Conservation (phyloP, 1,139 yeast genomes). For the Hyphopichia burtonii region DNA sequence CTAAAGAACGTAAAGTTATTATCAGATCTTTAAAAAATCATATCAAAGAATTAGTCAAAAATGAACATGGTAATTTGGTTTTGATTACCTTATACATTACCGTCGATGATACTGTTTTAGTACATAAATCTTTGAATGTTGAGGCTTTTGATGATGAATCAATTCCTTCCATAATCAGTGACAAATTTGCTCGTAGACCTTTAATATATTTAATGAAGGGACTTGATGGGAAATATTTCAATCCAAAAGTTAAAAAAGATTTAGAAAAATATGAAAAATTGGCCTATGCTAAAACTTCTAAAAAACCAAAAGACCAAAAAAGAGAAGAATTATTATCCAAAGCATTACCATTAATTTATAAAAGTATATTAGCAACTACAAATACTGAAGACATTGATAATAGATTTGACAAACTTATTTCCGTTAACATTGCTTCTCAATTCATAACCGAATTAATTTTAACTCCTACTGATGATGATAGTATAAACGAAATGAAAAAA, state of each 20-base stretch:
- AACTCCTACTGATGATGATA: conserved; percentile 46
- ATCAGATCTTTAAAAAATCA: conserved; percentile 74
- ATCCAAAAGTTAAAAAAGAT: conserved; percentile 64
- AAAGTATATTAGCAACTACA: conserved; percentile 48
- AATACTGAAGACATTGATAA: conserved; percentile 22
- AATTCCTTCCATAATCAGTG: conserved; percentile 58
- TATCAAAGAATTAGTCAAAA: conserved; percentile 68
- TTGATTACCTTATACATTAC: conserved; percentile 77
- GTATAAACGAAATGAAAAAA: conserved; percentile 43
- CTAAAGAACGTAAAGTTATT: conserved; percentile 86
- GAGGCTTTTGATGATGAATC: conserved; percentile 56
- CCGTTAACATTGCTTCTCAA: conserved; percentile 80
- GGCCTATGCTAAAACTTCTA: conserved; percentile 70
- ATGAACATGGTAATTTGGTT: conserved; percentile 84
- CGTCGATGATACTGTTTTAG: conserved; percentile 89
- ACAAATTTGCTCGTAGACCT: conserved; percentile 87
- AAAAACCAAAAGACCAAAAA: conserved; percentile 80
- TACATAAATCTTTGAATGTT: conserved; percentile 66
- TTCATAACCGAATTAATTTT: conserved; percentile 73
- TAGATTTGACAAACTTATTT: conserved; percentile 41
- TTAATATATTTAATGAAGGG: conserved; percentile 79
- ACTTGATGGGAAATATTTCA: conserved; percentile 77
- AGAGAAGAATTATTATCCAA: conserved; percentile 64
- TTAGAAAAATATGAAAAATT: conserved; percentile 59
- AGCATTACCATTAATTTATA: conserved; percentile 67